Evolutionary conservation across 2,329 filamentous ascomycete genomes (phyloP), one percentile per base, ranked within the genome.

Genomic region (Colletotrichum sp.): DNA sequence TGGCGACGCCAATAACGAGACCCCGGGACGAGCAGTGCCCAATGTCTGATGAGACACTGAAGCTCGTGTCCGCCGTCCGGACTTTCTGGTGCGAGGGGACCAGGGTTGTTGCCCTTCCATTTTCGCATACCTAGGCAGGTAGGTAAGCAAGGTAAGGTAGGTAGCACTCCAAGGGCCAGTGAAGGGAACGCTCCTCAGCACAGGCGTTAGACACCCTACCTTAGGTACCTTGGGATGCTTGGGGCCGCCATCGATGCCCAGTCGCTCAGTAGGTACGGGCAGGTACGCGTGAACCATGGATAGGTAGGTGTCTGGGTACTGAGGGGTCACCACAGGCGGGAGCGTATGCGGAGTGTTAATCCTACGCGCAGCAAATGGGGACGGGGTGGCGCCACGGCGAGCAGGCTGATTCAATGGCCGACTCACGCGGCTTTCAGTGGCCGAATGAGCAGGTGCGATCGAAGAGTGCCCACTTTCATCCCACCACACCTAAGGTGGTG

Each of bases 91-190:
- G 71, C 71, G 74, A 70, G 43, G 52, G 63, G 63, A 48, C 67
- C 68, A 75, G 73, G 73, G 73, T 75, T 75, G 55, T 61, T 75
- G 73, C 73, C 73, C 73, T 75, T 52, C 21, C 61, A 10, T 59
- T 32, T 39, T 63, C 72, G 72, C 61, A 75, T 75, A 55, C 61
- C 39, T 48, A 55, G 26, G 43, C 6, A 21, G 8, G n/a, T 48
- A 34, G 63, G 32, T 21, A 26, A 26, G 10, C 24, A 59, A 59
- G 36, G 36, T 39, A 39, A 59, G 36, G 36, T 39, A 39, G 36
- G 36, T 39, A 39, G 36, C 15, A 39, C 15, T 43, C 28, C 28
- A 34, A 13, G 6, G 28, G 18, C n/a, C 28, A n/a, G 34, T 34
- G 32, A 43, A 28, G 28, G 30, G 59, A 13, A n/a, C 28, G 36